Base-by-base conservation (phyloP, 1,139 yeast species). In the Debaryomyces psychrophilus region DNA sequence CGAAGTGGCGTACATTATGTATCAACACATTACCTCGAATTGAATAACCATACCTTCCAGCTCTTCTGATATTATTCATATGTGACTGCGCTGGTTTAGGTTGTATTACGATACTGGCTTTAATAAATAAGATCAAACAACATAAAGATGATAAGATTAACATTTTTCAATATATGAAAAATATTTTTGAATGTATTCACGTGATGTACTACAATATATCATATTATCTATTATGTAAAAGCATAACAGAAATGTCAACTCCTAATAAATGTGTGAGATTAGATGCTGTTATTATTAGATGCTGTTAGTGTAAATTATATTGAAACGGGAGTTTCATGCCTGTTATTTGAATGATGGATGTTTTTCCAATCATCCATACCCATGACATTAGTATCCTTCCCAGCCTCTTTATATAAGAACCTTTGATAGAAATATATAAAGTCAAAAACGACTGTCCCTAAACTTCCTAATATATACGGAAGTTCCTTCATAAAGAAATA, bases 371-470 rank as follows among this genome's bases (percentile, higher is more conserved):
- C 56, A 15, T 62, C 65, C 57, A 70, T 50, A 2, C 51, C 49
- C 62, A 71, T 66, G 23, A 57, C 60, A 11, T 53, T 46, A 1
- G 73, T 64, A 41, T 62, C 58, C 12, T 45, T 53, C 2, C 68
- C 69, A 2, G 60, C 55, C 40, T 62, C 47, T 45, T 69, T 59
- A 53, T 75, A 75, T 8, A 74, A 46, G 47, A 62, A 65, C 45
- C 76, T 63, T 62, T 92, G 98, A 61, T 81, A 79, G 56, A 92
- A 85, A 61, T 90, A 90, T 12, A 81, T 68, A 27, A 82, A 54
- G 62, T 92, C 98, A 65, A 90, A 90, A 4, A 84, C 55, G 20
- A 92, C 79, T 0, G 97, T 90, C 4, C 97, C 97, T 0, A 92
- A 80, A 52, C 95, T 85, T 0, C 97, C 97, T 26, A 90, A 58